Conservation (phyloP, 2,329 filamentous ascomycete genomes). For the Neofusicoccum kwambonambiense region DNA sequence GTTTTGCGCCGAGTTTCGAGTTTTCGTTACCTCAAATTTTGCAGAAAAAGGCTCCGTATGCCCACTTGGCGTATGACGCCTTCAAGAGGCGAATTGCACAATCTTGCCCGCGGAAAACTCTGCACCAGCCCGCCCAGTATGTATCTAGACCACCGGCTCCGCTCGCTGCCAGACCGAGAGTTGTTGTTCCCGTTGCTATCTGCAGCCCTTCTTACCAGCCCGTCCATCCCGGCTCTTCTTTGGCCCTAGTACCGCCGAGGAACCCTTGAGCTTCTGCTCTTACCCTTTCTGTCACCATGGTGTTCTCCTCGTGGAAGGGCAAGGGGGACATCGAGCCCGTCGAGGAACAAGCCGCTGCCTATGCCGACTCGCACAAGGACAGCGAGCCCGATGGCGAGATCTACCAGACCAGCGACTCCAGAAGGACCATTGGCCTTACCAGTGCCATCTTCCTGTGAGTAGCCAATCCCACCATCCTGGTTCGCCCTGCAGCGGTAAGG, state of each 20-base stretch:
- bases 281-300: constrained; percentile 12
- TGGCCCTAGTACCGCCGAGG: not conserved
- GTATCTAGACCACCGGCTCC: constrained; percentile 14
- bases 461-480: not conserved
- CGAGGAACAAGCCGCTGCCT: not conserved
- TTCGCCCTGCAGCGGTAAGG: not conserved
- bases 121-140: constrained; percentile 11
- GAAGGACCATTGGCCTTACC: constrained; percentile 17
- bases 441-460: constrained; percentile 19
- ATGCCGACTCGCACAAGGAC: constrained; percentile 6
- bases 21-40: constrained; percentile 17
- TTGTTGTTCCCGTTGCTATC: not conserved
- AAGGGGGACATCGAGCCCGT: constrained; percentile 7
- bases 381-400: constrained; percentile 16
- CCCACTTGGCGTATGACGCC: constrained; percentile 19
- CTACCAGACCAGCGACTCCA: constrained; percentile 19
- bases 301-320: constrained; percentile 2
- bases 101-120: constrained; percentile 12
- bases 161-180: not conserved
- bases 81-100: constrained; percentile 16
- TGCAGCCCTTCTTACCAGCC: not conserved
- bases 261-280: not conserved
- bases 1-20: constrained; percentile 4
- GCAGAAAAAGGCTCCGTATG: constrained; percentile 2
- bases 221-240: not conserved